Base-by-base conservation (phyloP, 257 asterid species). In the Fraxinus pennsylvanica region DNA sequence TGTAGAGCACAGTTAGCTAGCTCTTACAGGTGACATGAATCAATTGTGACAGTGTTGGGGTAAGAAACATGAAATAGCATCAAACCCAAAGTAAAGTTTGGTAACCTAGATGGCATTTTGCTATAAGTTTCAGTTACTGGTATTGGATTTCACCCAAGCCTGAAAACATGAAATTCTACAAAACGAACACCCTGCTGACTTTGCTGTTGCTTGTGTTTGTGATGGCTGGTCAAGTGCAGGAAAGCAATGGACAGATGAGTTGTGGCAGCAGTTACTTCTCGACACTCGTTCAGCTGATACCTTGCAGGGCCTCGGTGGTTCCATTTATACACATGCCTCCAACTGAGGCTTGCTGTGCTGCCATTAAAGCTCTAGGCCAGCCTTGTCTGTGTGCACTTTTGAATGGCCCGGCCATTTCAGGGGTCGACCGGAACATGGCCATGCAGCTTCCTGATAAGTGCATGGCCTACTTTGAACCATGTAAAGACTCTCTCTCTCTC, bases 341-440 rank as follows among this genome's bases (percentile, higher is more conserved):
- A 17, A 43, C 38, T 36, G 80, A 76, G 41, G 80, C 74, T 25
- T 76, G 80, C 74, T 76, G 80, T 41, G 74, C 80, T 21, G 73
- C 80, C 43, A 8, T 76, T 36, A 66, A 70, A 70, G 57, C 74
- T 66, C 61, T 76, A 15, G 80, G 80, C 27, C 80, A 76, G 74
- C 74, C 80, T 50, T 76, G 80, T 30, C 22, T 76, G 4, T 76
- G 80, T 52, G 19, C 14, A 35, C 39, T 76, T 33, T 25, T 76
- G 19, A 76, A 65, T 13, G 79, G 79, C 29, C 79, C 80, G 15
- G 36, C 74, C 10, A 67, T 76, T 59, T 3, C 72, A 9, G 80
- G 80, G 9, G 67, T 76, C 4, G 80, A 76, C 35, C 73, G 74
- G 19, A 67, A 76, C 80, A 67, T 76, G 80, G 80, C 80, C 29